Percentiles rank a stretch among this genome's conserved stretches.
Evolutionary conservation across 345 rosid species (phyloP).

Genomic region (Aethionema arabicum): DNA sequence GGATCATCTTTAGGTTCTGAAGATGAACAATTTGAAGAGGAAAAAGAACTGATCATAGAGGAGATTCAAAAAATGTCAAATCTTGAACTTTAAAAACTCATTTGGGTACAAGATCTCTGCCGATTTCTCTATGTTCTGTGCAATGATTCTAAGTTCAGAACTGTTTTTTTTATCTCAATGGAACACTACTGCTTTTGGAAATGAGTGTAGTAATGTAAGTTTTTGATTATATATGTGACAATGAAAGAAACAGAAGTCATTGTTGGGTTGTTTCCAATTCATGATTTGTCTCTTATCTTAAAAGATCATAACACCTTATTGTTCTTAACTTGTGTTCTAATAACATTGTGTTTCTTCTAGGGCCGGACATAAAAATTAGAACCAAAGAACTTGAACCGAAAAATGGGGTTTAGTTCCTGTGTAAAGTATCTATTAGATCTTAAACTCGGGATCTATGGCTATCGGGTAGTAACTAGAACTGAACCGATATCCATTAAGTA

Average conservation of each 20-base stretch:
- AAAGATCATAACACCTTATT: constrained; percentile 17
- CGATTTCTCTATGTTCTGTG: constrained; percentile 7
- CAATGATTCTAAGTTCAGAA: constrained; percentile 8
- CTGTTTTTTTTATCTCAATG: constrained; percentile 7
- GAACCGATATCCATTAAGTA: no score
- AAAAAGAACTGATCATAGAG: constrained; percentile 83
- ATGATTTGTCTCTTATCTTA: constrained; percentile 9
- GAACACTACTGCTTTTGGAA: constrained; percentile 7
- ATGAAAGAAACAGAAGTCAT: background rate
- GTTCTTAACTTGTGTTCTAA: background rate
- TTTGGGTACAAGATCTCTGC: background rate
- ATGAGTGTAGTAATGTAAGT: constrained; percentile 25
- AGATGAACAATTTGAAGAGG: constrained; percentile 94
- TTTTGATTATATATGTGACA: constrained; percentile 26
- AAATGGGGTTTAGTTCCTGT: no score
- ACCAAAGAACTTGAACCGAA: no score
- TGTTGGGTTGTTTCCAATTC: constrained; percentile 1
- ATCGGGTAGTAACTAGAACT: no score
- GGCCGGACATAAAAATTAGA: no score
- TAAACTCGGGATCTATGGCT: no score
- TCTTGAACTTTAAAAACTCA: constrained; percentile 28
- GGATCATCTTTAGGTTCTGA: constrained; percentile 51
- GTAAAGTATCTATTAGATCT: no score
- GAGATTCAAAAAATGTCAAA: constrained; percentile 68
- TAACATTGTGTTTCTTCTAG: constrained; percentile 21